These are phyloP conservation scores for Saccharomyces hybrid DNA, from an alignment of 1,139 yeast species.

Conservation along the genomic window DNA sequence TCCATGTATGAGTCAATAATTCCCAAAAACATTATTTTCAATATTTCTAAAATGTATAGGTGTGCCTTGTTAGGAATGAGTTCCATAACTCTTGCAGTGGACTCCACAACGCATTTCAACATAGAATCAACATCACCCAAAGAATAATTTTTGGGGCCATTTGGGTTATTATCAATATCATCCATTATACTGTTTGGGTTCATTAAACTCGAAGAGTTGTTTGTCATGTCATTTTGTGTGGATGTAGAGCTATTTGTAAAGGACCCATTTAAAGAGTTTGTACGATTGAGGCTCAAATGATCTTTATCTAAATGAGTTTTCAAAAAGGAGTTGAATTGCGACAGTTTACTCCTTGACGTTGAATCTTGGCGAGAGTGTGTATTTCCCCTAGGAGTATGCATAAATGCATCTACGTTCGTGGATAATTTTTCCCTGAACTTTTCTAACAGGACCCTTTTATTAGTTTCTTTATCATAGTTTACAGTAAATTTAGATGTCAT, in stretches of 20 bases:
- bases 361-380: slow-evolving; percentile 2
- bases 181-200: background rate
- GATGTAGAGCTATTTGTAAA: background rate
- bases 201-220: background rate
- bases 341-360: slow-evolving; percentile 27
- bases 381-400: background rate
- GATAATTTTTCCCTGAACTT: slow-evolving; percentile 28
- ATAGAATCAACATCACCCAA: slow-evolving; percentile 52
- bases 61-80: slow-evolving; percentile 58
- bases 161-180: slow-evolving; percentile 7
- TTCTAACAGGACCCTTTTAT: slow-evolving; percentile 40
- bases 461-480: slow-evolving; percentile 44
- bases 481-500: slow-evolving; percentile 45
- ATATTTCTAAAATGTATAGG: slow-evolving; percentile 55
- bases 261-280: slow-evolving; percentile 27
- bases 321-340: slow-evolving; percentile 36
- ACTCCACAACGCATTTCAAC: slow-evolving; percentile 67
- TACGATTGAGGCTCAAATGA: slow-evolving; percentile 12
- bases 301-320: slow-evolving; percentile 37
- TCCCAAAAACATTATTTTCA: slow-evolving; percentile 60
- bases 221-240: background rate
- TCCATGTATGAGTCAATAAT: slow-evolving; percentile 71
- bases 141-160: slow-evolving; percentile 31
- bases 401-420: slow-evolving; percentile 7
- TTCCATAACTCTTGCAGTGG: slow-evolving; percentile 72